Evolutionary conservation across 2,329 filamentous ascomycete species (phyloP).

Genomic region (Fusarium gaditjirri): DNA sequence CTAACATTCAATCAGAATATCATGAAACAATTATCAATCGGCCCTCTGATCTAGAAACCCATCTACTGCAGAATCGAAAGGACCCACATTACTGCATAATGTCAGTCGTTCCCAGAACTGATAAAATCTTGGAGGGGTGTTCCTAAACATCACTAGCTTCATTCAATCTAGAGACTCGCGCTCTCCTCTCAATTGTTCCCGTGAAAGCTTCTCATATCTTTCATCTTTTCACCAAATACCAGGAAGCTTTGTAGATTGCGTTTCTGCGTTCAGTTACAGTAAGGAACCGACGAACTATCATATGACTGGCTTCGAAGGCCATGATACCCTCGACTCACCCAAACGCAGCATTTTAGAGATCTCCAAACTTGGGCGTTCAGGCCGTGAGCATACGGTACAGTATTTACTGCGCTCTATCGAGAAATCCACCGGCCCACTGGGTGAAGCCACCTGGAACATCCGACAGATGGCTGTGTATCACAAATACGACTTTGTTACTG

Average conservation of each 20-base stretch:
- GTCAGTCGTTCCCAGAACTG: background rate
- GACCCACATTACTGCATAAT: slow-evolving; percentile 15
- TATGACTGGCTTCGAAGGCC: slow-evolving; percentile 2
- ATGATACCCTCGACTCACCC: background rate
- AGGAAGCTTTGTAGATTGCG: background rate
- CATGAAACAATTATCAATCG: background rate
- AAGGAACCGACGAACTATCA: slow-evolving; percentile 3
- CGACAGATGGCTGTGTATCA: background rate
- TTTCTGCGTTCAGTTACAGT: slow-evolving; percentile 8
- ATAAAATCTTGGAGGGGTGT: too few species aligned
- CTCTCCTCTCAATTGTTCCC: background rate
- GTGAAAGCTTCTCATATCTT: background rate
- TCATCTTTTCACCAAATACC: slow-evolving; percentile 1
- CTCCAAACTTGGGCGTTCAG: slow-evolving; percentile 8
- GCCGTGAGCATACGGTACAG: background rate
- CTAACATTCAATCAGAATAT: background rate
- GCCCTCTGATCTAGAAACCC: background rate
- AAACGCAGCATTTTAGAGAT: background rate
- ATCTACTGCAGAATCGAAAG: slow-evolving; percentile 5
- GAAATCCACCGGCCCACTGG: background rate
- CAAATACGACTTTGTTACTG: background rate
- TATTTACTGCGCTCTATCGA: slow-evolving; percentile 23
- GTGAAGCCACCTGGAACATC: background rate
- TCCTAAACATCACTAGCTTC: background rate
- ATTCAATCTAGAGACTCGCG: background rate